Conservation (phyloP, 371 early-diverging fungal genomes). For the Circinella umbellata region DNA sequence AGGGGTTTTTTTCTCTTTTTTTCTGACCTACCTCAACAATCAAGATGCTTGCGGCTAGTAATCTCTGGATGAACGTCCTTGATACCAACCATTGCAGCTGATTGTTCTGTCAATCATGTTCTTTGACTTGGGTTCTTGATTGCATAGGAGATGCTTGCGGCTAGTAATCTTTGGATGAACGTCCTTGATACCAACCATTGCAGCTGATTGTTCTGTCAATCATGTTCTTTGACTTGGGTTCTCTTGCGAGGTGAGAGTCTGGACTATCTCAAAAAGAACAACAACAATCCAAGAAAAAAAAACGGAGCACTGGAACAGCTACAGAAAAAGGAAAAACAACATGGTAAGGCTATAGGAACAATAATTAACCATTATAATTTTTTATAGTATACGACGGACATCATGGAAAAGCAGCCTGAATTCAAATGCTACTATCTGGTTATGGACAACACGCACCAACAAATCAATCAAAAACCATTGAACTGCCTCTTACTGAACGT, state of each 20-base stretch:
- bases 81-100: constrained; percentile 26
- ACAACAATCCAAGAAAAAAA: constrained; percentile 8
- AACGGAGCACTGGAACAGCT: too few relatives aligned
- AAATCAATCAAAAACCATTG: constrained; percentile 6
- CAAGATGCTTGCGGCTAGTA: constrained; percentile 27
- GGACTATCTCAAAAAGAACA: too few relatives aligned
- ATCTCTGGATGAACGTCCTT: constrained; percentile 26
- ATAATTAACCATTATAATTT: constrained; percentile 6
- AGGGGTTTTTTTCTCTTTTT: too few relatives aligned
- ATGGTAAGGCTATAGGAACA: constrained; percentile 11
- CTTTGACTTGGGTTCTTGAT: too few relatives aligned
- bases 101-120: too few relatives aligned
- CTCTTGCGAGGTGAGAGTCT: constrained; percentile 23
- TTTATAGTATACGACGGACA: constrained; percentile 9
- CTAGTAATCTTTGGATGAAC: constrained; percentile 25
- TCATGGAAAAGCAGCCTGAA: constrained; percentile 14
- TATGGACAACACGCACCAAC: constrained; percentile 16
- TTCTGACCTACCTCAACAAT: constrained; percentile 16
- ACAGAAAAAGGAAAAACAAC: constrained; percentile 4
- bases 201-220: constrained; percentile 24
- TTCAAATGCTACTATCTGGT: constrained; percentile 6
- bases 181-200: constrained; percentile 29
- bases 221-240: constrained; percentile 27
- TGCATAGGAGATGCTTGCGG: constrained; percentile 18
- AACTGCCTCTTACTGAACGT: constrained; percentile 3